Percentiles rank a stretch among this genome's conserved stretches.
Conservation (phyloP, 2,329 filamentous ascomycete species). For the Graphilbum sp. region DNA sequence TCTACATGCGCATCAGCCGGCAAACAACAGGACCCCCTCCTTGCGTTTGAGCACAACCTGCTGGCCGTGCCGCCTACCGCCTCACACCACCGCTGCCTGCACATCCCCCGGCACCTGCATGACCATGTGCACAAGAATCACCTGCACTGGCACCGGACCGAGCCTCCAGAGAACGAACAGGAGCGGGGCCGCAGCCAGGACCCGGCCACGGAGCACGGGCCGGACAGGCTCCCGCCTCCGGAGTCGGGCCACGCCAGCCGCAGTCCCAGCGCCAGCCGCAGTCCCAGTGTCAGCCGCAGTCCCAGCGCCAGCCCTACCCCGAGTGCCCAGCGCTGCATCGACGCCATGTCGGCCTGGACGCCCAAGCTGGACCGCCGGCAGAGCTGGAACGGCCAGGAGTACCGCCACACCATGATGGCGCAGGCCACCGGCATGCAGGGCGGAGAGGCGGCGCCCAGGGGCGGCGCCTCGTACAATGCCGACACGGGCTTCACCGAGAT, state of each 20-base stretch:
- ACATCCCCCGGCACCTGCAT: not conserved
- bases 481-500: constrained; percentile 7
- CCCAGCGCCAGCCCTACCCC: constrained; percentile 6
- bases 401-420: constrained; percentile 26
- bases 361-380: constrained; percentile 28
- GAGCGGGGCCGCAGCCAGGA: not conserved
- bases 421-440: constrained; percentile 4
- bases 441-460: not conserved
- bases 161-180: not conserved
- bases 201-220: too few relatives aligned
- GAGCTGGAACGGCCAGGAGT: constrained; percentile 37
- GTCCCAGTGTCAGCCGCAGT: too few relatives aligned
- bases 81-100: not conserved
- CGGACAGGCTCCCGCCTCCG: too few relatives aligned
- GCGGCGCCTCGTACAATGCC: constrained; percentile 2
- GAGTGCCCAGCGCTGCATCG: constrained; percentile 17
- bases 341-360: constrained; percentile 25
- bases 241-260: not conserved
- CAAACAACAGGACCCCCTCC: constrained; percentile 2
- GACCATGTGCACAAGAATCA: not conserved
- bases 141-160: constrained; percentile 1
- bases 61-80: constrained; percentile 1
- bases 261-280: constrained; percentile 4
- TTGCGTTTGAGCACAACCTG: constrained; percentile 4
- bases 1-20: too few relatives aligned